These are phyloP conservation scores for Anthracocystis walkeri DNA, from an alignment of 1,284 basidiomycete genomes.

Conservation along the genomic window DNA sequence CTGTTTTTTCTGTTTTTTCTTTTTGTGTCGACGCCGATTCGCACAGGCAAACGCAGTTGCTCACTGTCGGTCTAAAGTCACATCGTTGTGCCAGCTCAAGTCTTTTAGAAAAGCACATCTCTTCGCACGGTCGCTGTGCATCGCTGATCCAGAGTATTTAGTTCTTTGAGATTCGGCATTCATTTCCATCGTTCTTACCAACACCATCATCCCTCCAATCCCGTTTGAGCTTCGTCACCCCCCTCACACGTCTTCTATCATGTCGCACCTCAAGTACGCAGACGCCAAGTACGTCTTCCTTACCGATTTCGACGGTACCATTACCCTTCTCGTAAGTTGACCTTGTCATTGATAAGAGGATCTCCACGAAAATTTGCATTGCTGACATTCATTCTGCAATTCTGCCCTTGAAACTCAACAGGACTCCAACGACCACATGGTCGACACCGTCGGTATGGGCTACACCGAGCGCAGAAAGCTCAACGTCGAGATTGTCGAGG, in stretches of 20 bases:
- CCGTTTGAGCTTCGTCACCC: background rate
- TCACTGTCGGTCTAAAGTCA: background rate
- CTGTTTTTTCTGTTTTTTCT: too few relatives aligned
- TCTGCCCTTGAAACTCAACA: background rate
- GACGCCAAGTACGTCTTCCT: constrained; percentile 67
- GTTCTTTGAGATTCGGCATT: background rate
- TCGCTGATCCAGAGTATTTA: constrained; percentile 9
- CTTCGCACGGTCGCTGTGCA: background rate
- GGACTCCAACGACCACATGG: constrained; percentile 70
- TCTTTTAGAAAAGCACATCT: too few relatives aligned
- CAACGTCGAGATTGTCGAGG: constrained; percentile 67
- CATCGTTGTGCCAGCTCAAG: background rate
- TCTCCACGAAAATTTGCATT: background rate
- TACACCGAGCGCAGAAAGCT: constrained; percentile 69
- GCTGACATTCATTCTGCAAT: constrained; percentile 5
- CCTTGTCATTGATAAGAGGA: background rate
- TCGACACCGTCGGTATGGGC: constrained; percentile 68
- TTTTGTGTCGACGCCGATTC: constrained; percentile 5
- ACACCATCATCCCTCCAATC: constrained; percentile 6
- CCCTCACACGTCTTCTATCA: constrained; percentile 9
- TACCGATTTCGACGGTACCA: constrained; percentile 68
- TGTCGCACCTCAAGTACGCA: constrained; percentile 64
- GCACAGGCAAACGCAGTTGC: constrained; percentile 2
- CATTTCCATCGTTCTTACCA: background rate
- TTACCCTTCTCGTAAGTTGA: constrained; percentile 57